Conservation (phyloP, 1,139 yeast genomes). For the Yamadazyma dendronema region DNA sequence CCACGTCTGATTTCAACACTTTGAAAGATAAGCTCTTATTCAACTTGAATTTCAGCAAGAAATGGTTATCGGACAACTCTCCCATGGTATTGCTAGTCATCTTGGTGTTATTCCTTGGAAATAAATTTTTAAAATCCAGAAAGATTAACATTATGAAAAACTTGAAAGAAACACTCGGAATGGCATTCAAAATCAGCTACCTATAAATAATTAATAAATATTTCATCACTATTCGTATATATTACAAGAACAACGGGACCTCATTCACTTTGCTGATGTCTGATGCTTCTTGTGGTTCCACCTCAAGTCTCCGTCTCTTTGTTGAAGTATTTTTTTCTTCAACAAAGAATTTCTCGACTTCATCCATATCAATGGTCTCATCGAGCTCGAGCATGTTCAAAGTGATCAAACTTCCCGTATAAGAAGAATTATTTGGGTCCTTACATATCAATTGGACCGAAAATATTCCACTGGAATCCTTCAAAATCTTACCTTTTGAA, state of each 20-base stretch:
- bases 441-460: constrained; percentile 45
- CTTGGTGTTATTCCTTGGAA: constrained; percentile 21
- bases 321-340: constrained; percentile 7
- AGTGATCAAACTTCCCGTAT: constrained; percentile 62
- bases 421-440: constrained; percentile 28
- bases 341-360: constrained; percentile 7
- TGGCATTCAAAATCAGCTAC: constrained; percentile 48
- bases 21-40: constrained; percentile 12
- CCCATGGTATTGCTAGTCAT: constrained; percentile 26
- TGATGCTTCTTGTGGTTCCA: background rate
- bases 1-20: constrained; percentile 7
- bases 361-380: constrained; percentile 9
- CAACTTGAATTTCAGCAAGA: constrained; percentile 13
- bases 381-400: constrained; percentile 53
- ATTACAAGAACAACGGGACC: constrained; percentile 16
- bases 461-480: constrained; percentile 55
- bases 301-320: constrained; percentile 7
- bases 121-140: constrained; percentile 23
- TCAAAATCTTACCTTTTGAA: constrained; percentile 56
- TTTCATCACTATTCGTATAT: background rate
- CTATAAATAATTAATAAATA: constrained; percentile 16
- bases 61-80: constrained; percentile 29
- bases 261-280: constrained; percentile 5
- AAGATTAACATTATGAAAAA: constrained; percentile 30
- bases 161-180: constrained; percentile 36